Base-by-base conservation (phyloP, 805 yeast genomes). In the Wickerhamiella alocasiicola region DNA sequence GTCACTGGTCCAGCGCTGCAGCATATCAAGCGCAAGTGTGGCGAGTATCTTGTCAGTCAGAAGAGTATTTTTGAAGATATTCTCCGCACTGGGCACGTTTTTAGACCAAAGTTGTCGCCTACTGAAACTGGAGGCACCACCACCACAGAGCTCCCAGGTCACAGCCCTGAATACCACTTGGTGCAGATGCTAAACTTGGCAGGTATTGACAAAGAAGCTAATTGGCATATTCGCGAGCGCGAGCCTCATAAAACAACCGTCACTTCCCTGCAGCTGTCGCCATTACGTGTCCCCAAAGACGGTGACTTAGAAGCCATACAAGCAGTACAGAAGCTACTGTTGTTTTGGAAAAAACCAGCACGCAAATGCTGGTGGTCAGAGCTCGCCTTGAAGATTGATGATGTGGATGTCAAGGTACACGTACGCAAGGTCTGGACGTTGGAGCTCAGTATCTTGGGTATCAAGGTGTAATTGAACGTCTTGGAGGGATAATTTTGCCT, bases 321-420 rank as follows among this genome's bases (percentile, higher is more conserved):
- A 9, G 60, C 64, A 23, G 54, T 66, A 3, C 67, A 64, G 36
- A 91, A 91, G 59, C 68, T 91, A 39, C 66, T 91, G 27, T 63
- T 91, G 39, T 91, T 91, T 56, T 91, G 98, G 97, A 72, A 94
- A 47, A 91, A 91, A 56, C 98, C 98, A 1, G 98, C 98, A 2
- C 72, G 97, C 55, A 91, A 91, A 57, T 91, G 98, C 63, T 91
- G 98, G 98, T 91, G 98, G 98, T 76, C 73, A 33, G 62, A 62
- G 44, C 39, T 57, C 9, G 61, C 54, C 16, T 57, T 65, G 13
- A 29, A 19, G 6, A 29, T 37, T 17, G 28, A 27, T n/a, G 59
- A 59, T 4, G 53, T 53, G 12, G 46, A 48, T 16, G 72, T 85
- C 19, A 77, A 73, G 52, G 75, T 87, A 13, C 96, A 91, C 55